These are phyloP conservation scores for Pythium phragmiticola DNA, from an alignment of 352 stramenopile species.

Conservation along the genomic window DNA sequence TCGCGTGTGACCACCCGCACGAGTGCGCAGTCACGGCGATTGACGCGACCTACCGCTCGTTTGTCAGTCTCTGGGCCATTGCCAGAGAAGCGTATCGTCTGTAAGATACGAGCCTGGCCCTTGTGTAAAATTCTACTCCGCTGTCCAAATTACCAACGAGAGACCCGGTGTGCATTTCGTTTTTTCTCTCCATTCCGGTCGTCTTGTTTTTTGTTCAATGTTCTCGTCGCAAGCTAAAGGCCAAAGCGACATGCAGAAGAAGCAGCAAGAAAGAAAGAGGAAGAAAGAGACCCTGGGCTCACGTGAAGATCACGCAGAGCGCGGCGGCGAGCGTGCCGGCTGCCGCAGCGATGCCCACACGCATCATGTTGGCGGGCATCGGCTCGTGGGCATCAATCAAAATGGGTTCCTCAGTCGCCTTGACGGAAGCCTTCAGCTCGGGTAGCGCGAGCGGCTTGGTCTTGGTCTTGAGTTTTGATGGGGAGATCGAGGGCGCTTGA, in stretches of 20 bases:
- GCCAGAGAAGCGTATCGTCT: slow-evolving; percentile 54
- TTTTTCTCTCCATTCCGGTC: slow-evolving; percentile 25
- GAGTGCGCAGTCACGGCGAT: slow-evolving; percentile 46
- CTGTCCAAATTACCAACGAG: slow-evolving; percentile 8
- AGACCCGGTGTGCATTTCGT: slow-evolving; percentile 1
- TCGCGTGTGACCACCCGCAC: slow-evolving; percentile 71
- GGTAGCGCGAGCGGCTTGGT: too few relatives aligned
- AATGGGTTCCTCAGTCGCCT: not conserved
- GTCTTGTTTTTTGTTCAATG: too few relatives aligned
- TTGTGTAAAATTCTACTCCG: not conserved
- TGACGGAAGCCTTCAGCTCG: not conserved
- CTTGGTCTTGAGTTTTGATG: slow-evolving; percentile 4
- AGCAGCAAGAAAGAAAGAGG: too few relatives aligned
- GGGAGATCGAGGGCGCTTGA: not conserved
- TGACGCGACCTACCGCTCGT: slow-evolving; percentile 33
- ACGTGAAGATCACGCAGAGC: slow-evolving; percentile 66
- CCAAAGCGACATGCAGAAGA: slow-evolving; percentile 9
- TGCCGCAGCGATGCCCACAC: slow-evolving; percentile 53
- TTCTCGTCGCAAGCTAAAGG: slow-evolving; percentile 14
- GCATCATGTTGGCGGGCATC: slow-evolving; percentile 38
- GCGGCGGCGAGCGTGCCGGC: slow-evolving; percentile 55
- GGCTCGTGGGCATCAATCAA: slow-evolving; percentile 32
- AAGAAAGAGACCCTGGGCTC: not conserved
- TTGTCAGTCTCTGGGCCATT: slow-evolving; percentile 36
- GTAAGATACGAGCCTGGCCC: not conserved